Evolutionary conservation across 495 filamentous ascomycete species (phyloP), one percentile per base, ranked within the genome.

Genomic region (Tuber umbilicatum): DNA sequence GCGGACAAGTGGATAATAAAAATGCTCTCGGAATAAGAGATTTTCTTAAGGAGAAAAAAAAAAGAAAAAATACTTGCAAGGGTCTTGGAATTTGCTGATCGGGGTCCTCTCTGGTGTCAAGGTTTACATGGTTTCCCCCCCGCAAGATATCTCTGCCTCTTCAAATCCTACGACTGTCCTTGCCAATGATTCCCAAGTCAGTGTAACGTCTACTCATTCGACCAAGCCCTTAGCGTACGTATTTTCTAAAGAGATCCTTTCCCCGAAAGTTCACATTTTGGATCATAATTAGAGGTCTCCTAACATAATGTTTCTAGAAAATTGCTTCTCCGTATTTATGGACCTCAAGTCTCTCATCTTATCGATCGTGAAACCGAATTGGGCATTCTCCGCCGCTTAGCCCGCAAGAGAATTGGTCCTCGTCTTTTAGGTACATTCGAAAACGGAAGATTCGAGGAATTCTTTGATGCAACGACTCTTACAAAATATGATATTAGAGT

Each of bases 361-460:
- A 98, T 99, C 77, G 94, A 99, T 83, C 87, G 95, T 68, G 91
- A 97, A 74, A 93, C 89, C 38, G 95, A 99, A 84, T 85, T 99
- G 41, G 89, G 89, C 70, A 95, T 98, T 71, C 87, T 99, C 31
- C 88, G 90, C 67, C 90, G 95, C 19, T 88, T 99, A 23, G 93
- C 93, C 19, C 88, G 91, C 45, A 95, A 97, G 87, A 91, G 91
- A 74, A 99, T 99, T 72, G 95, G 95, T 6, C 95, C 95, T 19
- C 89, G 93, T 35, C 85, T 99, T n/a, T 86, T 98, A 0, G 95
- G 96, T 12, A 97, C 93, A 4, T 99, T 99, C 82, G 86, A 85
- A 14, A 99, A 99, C 81, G 95, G 95, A n/a, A 90, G 95, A 31
- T 98, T 99, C 77, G 95, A 99, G 83, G 90, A 98, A 83, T 82